These are phyloP conservation scores for Colletotrichum karsti DNA, from an alignment of 2,329 filamentous ascomycete species.

Conservation along the genomic window DNA sequence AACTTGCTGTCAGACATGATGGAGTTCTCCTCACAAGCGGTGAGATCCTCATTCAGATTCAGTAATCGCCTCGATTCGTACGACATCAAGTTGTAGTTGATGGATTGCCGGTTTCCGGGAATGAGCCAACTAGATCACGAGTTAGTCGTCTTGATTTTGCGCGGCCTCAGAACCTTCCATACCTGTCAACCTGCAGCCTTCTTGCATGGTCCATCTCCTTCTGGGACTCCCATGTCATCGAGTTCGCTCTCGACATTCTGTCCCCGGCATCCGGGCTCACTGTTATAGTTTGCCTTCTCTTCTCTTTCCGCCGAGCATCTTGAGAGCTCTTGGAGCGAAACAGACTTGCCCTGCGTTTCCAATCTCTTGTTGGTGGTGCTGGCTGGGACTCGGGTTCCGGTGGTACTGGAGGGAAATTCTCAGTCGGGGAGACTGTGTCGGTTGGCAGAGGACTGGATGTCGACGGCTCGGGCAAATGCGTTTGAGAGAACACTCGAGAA, in stretches of 20 bases:
- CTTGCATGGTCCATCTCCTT: slow-evolving; percentile 30
- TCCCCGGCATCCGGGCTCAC: slow-evolving; percentile 20
- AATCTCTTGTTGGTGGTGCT: slow-evolving; percentile 9
- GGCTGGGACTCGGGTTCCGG: slow-evolving; percentile 5
- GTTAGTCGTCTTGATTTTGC: not conserved
- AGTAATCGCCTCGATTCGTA: slow-evolving; percentile 56
- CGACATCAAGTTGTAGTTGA: slow-evolving; percentile 52
- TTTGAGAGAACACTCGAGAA: not conserved
- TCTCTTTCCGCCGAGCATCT: slow-evolving; percentile 7
- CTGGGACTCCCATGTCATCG: slow-evolving; percentile 30
- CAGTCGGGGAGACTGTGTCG: not conserved
- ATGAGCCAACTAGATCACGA: slow-evolving; percentile 39
- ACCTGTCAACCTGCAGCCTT: slow-evolving; percentile 28
- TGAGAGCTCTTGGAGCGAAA: slow-evolving; percentile 31
- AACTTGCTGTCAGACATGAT: slow-evolving; percentile 44
- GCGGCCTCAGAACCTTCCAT: not conserved
- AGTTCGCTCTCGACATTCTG: slow-evolving; percentile 29
- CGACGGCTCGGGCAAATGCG: slow-evolving; percentile 10
- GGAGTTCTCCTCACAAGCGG: slow-evolving; percentile 40
- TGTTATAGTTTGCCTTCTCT: slow-evolving; percentile 1
- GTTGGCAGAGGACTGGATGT: slow-evolving; percentile 1
- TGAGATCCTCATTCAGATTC: slow-evolving; percentile 45
- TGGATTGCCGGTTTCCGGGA: slow-evolving; percentile 45
- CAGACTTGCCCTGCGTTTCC: slow-evolving; percentile 27
- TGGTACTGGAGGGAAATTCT: not conserved